phyloP scores from a whole-genome alignment of 306 rosid species.

The Malus fusca region DNA sequence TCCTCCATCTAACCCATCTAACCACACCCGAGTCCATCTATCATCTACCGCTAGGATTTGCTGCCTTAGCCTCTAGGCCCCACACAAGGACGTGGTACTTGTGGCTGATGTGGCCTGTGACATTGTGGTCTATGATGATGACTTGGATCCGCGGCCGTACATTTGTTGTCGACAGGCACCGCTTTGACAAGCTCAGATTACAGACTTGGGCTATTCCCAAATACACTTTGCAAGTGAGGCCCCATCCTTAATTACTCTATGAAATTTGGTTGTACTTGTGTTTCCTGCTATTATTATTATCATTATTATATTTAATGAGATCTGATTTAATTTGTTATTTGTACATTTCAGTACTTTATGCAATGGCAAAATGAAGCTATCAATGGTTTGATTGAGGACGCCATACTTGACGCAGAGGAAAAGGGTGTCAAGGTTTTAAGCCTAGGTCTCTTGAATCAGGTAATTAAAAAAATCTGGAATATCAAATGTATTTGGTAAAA shows the following conservation, averaged over 20 bases:
- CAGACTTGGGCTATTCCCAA: conserved; percentile 39
- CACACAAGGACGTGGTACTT: conserved; percentile 21
- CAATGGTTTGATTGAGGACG: conserved; percentile 26
- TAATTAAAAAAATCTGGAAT: background rate
- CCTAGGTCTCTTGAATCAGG: conserved; percentile 43
- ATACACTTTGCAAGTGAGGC: conserved; percentile 15
- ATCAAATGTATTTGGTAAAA: no score
- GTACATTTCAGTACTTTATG: conserved; percentile 15
- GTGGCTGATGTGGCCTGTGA: conserved; percentile 31
- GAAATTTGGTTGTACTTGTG: background rate
- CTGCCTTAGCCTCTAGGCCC: conserved; percentile 28
- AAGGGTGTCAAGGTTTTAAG: conserved; percentile 28
- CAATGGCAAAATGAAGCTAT: conserved; percentile 24
- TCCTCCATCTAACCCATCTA: conserved; percentile 32
- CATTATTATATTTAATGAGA: background rate
- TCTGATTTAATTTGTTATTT: background rate
- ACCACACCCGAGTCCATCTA: conserved; percentile 31
- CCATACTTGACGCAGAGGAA: conserved; percentile 30
- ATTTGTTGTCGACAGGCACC: conserved; percentile 24
- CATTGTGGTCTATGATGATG: conserved; percentile 19
- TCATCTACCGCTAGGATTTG: conserved; percentile 27
- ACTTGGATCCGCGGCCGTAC: conserved; percentile 17
- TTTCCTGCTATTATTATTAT: background rate
- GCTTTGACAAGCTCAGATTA: conserved; percentile 13
- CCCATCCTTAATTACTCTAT: background rate